These are phyloP conservation scores for Cydonia oblonga DNA, from an alignment of 331 rosid species.

Conservation along the genomic window DNA sequence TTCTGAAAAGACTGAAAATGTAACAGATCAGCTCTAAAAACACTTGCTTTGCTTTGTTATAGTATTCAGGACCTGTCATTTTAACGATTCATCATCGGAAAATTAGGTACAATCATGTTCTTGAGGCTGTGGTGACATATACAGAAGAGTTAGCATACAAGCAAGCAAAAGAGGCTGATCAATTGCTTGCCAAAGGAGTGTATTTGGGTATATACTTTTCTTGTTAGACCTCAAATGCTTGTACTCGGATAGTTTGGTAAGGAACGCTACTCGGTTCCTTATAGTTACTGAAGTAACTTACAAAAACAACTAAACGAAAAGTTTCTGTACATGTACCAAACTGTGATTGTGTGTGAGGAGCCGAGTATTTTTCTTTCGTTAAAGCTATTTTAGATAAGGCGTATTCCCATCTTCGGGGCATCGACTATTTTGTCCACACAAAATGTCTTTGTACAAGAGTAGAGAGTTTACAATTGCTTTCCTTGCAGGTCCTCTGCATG, in stretches of 20 bases:
- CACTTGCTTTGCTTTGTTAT: background rate
- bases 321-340: too few relatives aligned
- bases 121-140: constrained; percentile 56
- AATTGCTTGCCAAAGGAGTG: constrained; percentile 53
- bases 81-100: background rate
- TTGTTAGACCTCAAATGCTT: background rate
- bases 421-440: background rate
- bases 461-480: background rate
- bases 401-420: background rate
- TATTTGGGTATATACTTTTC: constrained; percentile 47
- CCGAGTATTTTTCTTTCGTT: too few relatives aligned
- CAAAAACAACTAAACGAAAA: too few relatives aligned
- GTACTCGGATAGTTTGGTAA: too few relatives aligned
- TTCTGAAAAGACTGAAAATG: constrained; percentile 64
- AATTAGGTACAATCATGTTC: constrained; percentile 50
- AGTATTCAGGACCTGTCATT: background rate
- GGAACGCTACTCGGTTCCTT: too few relatives aligned
- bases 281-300: too few relatives aligned
- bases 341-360: background rate
- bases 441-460: too few relatives aligned
- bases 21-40: constrained; percentile 8
- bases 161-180: constrained; percentile 73
- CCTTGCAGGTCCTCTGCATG: constrained; percentile 75
- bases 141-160: constrained; percentile 64
- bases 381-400: background rate